These are phyloP conservation scores for Solanum hybrid DNA, from an alignment of 305 asterid genomes.

Conservation along the genomic window DNA sequence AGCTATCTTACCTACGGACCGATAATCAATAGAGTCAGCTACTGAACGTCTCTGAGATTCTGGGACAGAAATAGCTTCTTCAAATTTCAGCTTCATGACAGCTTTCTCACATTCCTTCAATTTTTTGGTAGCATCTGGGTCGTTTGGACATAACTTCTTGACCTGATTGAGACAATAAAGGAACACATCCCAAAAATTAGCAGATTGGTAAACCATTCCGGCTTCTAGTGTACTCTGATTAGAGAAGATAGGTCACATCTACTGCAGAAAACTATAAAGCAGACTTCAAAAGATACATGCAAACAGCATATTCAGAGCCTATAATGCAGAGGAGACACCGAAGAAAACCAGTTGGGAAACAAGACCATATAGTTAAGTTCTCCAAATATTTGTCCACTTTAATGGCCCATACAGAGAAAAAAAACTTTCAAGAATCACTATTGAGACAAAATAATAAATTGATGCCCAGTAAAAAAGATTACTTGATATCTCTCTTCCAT, in stretches of 20 bases:
- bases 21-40: constrained; percentile 83
- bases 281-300: not conserved
- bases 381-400: not conserved
- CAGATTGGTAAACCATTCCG: not conserved
- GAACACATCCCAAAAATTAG: not conserved
- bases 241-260: not conserved
- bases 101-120: constrained; percentile 94
- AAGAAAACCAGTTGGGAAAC: not conserved
- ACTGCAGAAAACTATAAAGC: not conserved
- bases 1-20: constrained; percentile 52
- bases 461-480: not conserved
- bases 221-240: not conserved
- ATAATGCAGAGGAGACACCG: not conserved
- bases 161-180: constrained; percentile 32
- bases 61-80: constrained; percentile 89
- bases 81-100: constrained; percentile 90
- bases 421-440: not conserved
- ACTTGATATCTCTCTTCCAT: not conserved
- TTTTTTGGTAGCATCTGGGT: constrained; percentile 89
- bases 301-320: not conserved
- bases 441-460: not conserved
- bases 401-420: not conserved
- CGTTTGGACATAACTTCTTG: constrained; percentile 73
- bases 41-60: constrained; percentile 50
- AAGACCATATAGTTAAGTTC: not conserved